phyloP scores from a whole-genome alignment of 2,329 filamentous ascomycete genomes.

The Chrysoporthe austroafricana region DNA sequence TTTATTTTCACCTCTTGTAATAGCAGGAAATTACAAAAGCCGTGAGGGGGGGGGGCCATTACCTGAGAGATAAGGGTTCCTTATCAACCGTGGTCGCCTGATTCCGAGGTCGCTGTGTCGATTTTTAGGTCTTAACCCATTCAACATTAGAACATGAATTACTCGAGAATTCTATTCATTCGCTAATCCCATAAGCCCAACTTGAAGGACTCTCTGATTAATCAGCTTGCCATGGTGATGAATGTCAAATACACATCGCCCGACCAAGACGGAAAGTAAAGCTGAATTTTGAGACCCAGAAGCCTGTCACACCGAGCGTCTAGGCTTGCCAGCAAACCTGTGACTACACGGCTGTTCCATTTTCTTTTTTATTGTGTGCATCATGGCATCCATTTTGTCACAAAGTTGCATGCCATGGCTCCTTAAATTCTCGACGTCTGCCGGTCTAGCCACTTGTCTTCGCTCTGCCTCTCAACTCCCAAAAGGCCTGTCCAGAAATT shows the following conservation, averaged over 20 bases:
- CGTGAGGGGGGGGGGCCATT: too few relatives aligned
- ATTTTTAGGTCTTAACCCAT: not conserved
- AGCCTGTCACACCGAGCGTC: not conserved
- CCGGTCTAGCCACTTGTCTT: not conserved
- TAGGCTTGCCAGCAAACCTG: not conserved
- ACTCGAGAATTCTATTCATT: not conserved
- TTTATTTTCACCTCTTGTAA: too few relatives aligned
- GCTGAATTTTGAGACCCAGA: not conserved
- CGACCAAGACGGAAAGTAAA: not conserved
- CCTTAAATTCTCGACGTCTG: not conserved
- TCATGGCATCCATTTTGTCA: not conserved
- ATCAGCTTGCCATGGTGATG: too few relatives aligned
- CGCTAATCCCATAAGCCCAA: too few relatives aligned
- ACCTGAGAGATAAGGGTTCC: not conserved
- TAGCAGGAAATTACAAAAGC: not conserved
- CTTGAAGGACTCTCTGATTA: too few relatives aligned
- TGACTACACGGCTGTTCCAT: not conserved
- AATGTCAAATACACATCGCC: not conserved
- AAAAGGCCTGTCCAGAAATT: not conserved
- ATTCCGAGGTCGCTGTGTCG: not conserved
- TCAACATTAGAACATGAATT: not conserved
- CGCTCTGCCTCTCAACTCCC: not conserved
- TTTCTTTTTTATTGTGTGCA: not conserved
- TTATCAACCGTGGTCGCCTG: too few relatives aligned
- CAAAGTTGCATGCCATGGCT: too few relatives aligned